Percentiles rank a stretch among this genome's conserved stretches.
Conservation (phyloP, 169 alveolate species). For the Eimeria tenella region DNA sequence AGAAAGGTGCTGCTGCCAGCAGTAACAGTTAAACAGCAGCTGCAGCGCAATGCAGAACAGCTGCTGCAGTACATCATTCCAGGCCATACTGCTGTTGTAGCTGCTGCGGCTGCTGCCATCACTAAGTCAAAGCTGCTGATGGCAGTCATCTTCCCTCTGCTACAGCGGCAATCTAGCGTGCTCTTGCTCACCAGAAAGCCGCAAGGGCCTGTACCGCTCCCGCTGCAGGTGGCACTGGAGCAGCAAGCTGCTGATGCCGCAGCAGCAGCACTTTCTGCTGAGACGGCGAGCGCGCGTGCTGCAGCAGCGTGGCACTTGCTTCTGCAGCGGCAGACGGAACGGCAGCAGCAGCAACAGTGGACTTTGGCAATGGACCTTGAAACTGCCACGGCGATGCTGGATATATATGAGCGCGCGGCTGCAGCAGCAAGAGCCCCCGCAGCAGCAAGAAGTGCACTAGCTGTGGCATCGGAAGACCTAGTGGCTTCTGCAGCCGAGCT, state of each 20-base stretch:
- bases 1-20: constrained; percentile 29
- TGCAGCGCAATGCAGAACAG: constrained; percentile 55
- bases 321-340: constrained; percentile 44
- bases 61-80: constrained; percentile 15
- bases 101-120: constrained; percentile 53
- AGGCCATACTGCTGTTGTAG: constrained; percentile 40
- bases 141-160: constrained; percentile 38
- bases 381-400: constrained; percentile 64
- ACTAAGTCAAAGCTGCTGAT: constrained; percentile 50
- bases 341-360: constrained; percentile 13
- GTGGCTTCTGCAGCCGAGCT: constrained; percentile 54
- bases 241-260: constrained; percentile 63
- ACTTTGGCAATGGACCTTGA: constrained; percentile 48
- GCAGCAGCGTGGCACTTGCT: constrained; percentile 48
- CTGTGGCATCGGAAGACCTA: neutral
- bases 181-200: constrained; percentile 51
- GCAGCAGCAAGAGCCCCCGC: constrained; percentile 47
- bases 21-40: constrained; percentile 56
- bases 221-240: constrained; percentile 66
- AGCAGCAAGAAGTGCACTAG: neutral
- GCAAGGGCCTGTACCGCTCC: constrained; percentile 16
- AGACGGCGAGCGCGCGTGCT: constrained; percentile 51
- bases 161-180: constrained; percentile 48
- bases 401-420: constrained; percentile 37
- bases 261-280: constrained; percentile 33